phyloP scores from a whole-genome alignment of 2,329 filamentous ascomycete species.

The Exophiala sp. region DNA sequence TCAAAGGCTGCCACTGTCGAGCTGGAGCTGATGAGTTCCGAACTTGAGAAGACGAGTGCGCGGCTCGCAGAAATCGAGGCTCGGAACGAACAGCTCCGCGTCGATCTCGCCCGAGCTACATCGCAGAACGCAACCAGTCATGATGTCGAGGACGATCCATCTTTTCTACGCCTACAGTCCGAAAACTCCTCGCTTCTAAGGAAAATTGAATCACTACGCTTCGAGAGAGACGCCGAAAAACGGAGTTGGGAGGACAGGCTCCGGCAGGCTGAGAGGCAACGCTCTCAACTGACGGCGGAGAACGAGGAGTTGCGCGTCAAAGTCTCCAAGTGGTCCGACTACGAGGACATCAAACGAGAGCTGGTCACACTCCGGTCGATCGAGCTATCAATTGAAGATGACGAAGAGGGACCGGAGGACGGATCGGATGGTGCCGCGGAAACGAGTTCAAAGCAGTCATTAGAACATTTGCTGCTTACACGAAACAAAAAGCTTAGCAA shows the following conservation, averaged over 20 bases:
- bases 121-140: slow-evolving; percentile 60
- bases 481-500: slow-evolving; percentile 96
- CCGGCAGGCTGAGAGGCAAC: slow-evolving; percentile 72
- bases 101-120: slow-evolving; percentile 85
- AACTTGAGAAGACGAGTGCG: slow-evolving; percentile 81
- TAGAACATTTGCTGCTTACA: slow-evolving; percentile 85
- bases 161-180: slow-evolving; percentile 78
- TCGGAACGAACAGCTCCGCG: slow-evolving; percentile 83
- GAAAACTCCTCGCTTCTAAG: slow-evolving; percentile 90
- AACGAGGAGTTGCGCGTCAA: slow-evolving; percentile 73
- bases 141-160: slow-evolving; percentile 74
- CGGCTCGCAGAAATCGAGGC: slow-evolving; percentile 86
- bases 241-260: slow-evolving; percentile 69
- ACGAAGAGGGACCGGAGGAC: slow-evolving; percentile 50
- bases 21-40: slow-evolving; percentile 85
- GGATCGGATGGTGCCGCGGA: slow-evolving; percentile 45
- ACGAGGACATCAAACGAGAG: slow-evolving; percentile 93
- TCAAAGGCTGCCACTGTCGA: slow-evolving; percentile 76
- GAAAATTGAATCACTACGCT: slow-evolving; percentile 74
- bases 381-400: slow-evolving; percentile 87
- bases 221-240: slow-evolving; percentile 77
- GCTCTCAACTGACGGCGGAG: slow-evolving; percentile 67
- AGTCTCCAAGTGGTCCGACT: slow-evolving; percentile 84
- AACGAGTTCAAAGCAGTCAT: slow-evolving; percentile 65
- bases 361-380: slow-evolving; percentile 89